phyloP scores from a whole-genome alignment of 2,329 filamentous ascomycete species.

The Aspergillus ochraceus region DNA sequence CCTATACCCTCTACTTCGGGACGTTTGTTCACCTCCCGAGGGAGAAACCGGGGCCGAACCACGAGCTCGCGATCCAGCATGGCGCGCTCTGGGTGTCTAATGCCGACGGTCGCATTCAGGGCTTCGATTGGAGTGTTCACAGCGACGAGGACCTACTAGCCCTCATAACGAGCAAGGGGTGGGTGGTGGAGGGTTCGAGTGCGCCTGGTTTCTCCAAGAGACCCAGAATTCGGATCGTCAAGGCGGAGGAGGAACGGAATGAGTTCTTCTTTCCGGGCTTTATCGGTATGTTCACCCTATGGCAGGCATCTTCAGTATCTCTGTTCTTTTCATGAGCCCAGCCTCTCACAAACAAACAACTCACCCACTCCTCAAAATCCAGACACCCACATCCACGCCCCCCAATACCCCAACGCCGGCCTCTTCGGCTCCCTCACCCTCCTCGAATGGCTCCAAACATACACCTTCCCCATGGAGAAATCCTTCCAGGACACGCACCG shows the following conservation, averaged over 20 bases:
- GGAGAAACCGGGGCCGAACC: conserved; percentile 39
- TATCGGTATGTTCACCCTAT: conserved; percentile 35
- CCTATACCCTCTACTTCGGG: conserved; percentile 55
- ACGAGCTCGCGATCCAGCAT: conserved; percentile 56
- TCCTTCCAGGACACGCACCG: conserved; percentile 56
- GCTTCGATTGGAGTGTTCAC: conserved; percentile 34
- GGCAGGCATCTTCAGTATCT: not conserved
- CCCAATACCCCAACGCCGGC: conserved; percentile 91
- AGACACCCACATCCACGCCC: conserved; percentile 95
- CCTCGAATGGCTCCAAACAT: conserved; percentile 87
- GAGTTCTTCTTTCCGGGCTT: conserved; percentile 51
- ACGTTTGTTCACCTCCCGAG: conserved; percentile 60
- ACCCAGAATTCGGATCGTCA: conserved; percentile 33
- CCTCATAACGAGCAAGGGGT: conserved; percentile 35
- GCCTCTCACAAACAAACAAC: not conserved
- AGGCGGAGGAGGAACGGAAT: conserved; percentile 41
- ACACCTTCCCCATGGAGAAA: conserved; percentile 91
- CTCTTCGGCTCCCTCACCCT: conserved; percentile 93
- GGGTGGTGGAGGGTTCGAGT: conserved; percentile 24
- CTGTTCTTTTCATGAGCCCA: not conserved
- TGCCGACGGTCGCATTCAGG: conserved; percentile 34
- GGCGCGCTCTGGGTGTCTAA: conserved; percentile 39
- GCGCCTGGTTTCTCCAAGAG: conserved; percentile 10
- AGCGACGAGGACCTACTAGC: conserved; percentile 24
- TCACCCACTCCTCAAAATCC: not conserved